Evolutionary conservation across 352 stramenopile genomes (phyloP), one percentile per base, ranked within the genome.

Genomic region (Sclerospora graminicola): DNA sequence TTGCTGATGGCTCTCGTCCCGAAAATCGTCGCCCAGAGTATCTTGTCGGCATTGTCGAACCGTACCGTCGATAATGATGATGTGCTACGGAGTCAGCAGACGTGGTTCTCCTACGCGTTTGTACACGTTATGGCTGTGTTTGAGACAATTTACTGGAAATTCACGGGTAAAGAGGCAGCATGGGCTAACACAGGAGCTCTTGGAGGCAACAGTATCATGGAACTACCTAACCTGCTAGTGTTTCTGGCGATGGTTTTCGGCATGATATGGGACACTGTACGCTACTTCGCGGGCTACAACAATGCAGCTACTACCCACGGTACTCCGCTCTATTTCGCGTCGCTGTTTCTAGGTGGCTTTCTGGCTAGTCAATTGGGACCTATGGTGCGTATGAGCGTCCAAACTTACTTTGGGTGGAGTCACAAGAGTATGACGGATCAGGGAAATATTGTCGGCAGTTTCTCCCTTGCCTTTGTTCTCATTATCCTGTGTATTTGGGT

Each of bases 341-440:
- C 67, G 70, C 42, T 86, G 28, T 64, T 90, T 48, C 84, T 90
- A 73, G 78, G 78, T 27, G 52, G 86, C 2, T 88, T 88, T 48
- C 76, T 90, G 45, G 73, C 66, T 8, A 68, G 80, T 27, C 88
- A 90, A 62, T 55, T 90, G 11, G 75, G 69, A 10, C 79, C 79
- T 1, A 86, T 66, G 32, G 76, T 90, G n/a, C 75, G 76, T 26
- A 90, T 90, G 79, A 87, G 73, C 53, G 84, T 90, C 58, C 76
- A 88, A 48, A 76, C 88, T 57, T 90, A 90, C 61, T 90, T 88
- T 69, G 79, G 79, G 55, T 90, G 79, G 79, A 87, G 73, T 57
- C 87, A 90, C 61, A 58, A 83, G 59, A 90, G 79, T 48, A 47
- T 88, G 39, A 87, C 62, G 66, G 75, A 88, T 61, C 73, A 90